Base-by-base conservation (phyloP, 495 filamentous ascomycete genomes). In the Xylaria castorea region DNA sequence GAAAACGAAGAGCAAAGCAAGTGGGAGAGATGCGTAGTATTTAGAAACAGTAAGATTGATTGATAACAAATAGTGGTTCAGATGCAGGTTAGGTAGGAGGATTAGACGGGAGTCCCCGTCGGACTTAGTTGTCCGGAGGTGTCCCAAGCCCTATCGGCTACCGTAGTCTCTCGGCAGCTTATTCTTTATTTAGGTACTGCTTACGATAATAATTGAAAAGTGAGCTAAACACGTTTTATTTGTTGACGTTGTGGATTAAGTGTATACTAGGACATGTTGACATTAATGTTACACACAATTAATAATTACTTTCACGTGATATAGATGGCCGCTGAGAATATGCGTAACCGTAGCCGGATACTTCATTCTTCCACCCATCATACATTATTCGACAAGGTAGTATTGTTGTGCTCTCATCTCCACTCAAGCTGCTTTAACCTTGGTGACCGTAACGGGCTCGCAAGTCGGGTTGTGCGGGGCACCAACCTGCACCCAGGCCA, bases 381-480 rank as follows among this genome's bases (percentile, higher is more conserved):
- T 9, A 44, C 48, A 57, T 51, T 44, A 38, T 40, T 67, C 20
- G 22, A 27, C 22, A 42, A 16, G 25, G 42, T 30, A 57, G 1
- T 38, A 22, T 5, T 44, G 27, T 32, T 40, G 46, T 34, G 46
- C 25, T 51, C 30, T 36, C 25, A 16, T 53, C 46, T n/a, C 32
- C 48, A 7, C 48, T 57, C 27, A 71, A 6, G 20, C 22, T 9
- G 14, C 20, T 6, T 46, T 18, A 12, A 60, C 74, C 69, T 77
- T 57, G 55, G 63, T 79, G 68, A 89, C 83, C 38, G 80, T 75
- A 1, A 89, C 87, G 32, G 81, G 73, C 67, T 82, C 77, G 76
- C 89, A 91, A 18, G 84, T 87, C 3, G 88, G 88, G 75, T 90
- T 91, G 80, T 86, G 81, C 18, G 89, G 87, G 71, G 76, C 61